These are phyloP conservation scores for Nicotiana paniculata DNA, from an alignment of 257 asterid species.

Conservation along the genomic window DNA sequence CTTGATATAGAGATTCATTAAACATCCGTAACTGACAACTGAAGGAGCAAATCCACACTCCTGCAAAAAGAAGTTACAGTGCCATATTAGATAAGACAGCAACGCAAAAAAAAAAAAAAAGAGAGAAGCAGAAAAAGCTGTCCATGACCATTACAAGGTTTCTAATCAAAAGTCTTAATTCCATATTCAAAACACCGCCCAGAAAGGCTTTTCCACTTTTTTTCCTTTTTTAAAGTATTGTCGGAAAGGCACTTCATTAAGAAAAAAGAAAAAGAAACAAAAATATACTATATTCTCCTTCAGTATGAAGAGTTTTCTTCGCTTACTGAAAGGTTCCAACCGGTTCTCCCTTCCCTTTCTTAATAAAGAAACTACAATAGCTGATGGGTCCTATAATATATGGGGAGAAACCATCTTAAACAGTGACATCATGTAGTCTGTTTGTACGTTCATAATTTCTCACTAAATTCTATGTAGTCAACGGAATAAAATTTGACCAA, in stretches of 20 bases:
- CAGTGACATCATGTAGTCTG: background rate
- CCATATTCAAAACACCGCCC: background rate
- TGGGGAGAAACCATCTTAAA: background rate
- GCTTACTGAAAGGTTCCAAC: background rate
- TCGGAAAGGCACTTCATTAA: background rate
- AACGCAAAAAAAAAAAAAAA: background rate
- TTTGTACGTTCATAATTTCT: background rate
- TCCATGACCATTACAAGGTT: background rate
- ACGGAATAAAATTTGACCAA: background rate
- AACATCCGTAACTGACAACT: constrained; percentile 84
- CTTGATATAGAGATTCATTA: constrained; percentile 85
- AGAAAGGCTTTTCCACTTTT: background rate
- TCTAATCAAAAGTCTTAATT: background rate
- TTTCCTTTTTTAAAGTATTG: constrained; percentile 3
- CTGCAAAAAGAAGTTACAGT: constrained; percentile 28
- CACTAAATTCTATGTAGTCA: background rate
- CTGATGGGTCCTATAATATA: background rate
- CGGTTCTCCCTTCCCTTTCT: background rate
- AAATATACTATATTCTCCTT: background rate
- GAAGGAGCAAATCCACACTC: constrained; percentile 92
- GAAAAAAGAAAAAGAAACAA: background rate
- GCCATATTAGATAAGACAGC: background rate
- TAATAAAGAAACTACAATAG: background rate
- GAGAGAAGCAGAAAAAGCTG: background rate
- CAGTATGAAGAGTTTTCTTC: background rate